Evolutionary conservation across 1,284 basidiomycete genomes (phyloP), one percentile per base, ranked within the genome.

Genomic region (Fomitopsis schrenkii): DNA sequence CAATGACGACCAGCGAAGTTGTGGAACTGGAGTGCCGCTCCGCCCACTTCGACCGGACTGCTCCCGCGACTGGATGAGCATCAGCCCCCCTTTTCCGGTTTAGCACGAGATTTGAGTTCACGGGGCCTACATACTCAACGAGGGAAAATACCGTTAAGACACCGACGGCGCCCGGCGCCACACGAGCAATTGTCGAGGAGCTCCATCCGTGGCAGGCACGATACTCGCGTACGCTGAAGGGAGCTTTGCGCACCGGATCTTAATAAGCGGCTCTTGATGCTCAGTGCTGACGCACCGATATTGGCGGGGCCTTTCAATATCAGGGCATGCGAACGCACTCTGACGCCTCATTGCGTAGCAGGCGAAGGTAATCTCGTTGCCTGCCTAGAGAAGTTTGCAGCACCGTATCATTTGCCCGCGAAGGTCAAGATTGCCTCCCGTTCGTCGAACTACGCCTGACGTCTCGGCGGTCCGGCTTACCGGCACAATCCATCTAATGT

Each of bases 131-230:
- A 60, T 64, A 44, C 65, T 63, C 38, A 58, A 60, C 42, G 52
- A 12, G 63, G 65, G 45, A 64, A 64, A 60, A 30, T 22, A 57
- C 41, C 60, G 58, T 63, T 62, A 38, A 67, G 50, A 60, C 60
- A 60, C 53, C 62, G 62, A 60, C 58, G 41, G 41, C 41, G 38
- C 30, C 53, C 41, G 40, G 40, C 28, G 28, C 4, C 7, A 30
- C 40, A 57, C 19, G 35, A 42, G 41, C 41, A 5, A 57, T 40
- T 33, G 41, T 50, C 28, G 48, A 50, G 48, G 48, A 50, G 48
- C 48, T 50, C 48, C 48, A 50, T 50, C 48, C 28, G 28, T 33
- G 48, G 12, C 48, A 50, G 48, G 48, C 48, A 50, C 48, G 28
- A 33, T n/a, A 15, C 12, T 14, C 48, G 48, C 48, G 48, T 50